Evolutionary conservation across 1,139 yeast genomes (phyloP), one percentile per base, ranked within the genome.

Genomic region (Geotrichum candidum): DNA sequence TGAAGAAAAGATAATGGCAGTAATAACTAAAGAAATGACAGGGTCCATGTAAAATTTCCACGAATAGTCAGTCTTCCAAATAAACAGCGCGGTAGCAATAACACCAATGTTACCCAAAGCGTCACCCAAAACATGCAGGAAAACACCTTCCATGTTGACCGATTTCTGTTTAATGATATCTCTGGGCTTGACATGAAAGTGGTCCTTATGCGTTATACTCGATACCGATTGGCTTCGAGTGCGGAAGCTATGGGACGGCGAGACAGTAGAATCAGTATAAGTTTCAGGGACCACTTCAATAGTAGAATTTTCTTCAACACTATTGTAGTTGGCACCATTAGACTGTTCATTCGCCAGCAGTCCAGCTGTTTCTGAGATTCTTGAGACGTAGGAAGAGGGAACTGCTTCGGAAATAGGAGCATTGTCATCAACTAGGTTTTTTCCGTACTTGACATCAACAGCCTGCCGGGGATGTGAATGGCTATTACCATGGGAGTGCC

Each of bases 31-130:
- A 1, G 98, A 92, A 31, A 92, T 86, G 6, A 86, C 69, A 0
- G 99, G 99, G 74, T 94, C 99, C 65, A 88, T 79, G 72, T 89
- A 89, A 74, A 76, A 91, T 72, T 84, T 86, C 97, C 99, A 94
- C 1, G 89, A 80, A 73, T 82, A 92, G 68, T 90, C 86, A 0
- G 98, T 91, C 74, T 88, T 87, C 98, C 98, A 92, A 69, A 94
- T 92, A 69, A 94, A 87, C 51, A 94, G 67, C 1, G 98, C 99
- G 1, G 97, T 87, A 15, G 82, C 74, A 64, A 94, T 94, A 60
- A 94, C 99, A 67, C 99, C 99, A 62, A 94, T 78, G 72, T 94
- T 94, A 66, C 99, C 99, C 65, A 94, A 78, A 0, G 98, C 98
- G 74, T 94, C 99, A 54, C 99, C 99, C 69, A 94, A 68, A 6